phyloP scores from a whole-genome alignment of 345 rosid species.

The Brassica carinata region DNA sequence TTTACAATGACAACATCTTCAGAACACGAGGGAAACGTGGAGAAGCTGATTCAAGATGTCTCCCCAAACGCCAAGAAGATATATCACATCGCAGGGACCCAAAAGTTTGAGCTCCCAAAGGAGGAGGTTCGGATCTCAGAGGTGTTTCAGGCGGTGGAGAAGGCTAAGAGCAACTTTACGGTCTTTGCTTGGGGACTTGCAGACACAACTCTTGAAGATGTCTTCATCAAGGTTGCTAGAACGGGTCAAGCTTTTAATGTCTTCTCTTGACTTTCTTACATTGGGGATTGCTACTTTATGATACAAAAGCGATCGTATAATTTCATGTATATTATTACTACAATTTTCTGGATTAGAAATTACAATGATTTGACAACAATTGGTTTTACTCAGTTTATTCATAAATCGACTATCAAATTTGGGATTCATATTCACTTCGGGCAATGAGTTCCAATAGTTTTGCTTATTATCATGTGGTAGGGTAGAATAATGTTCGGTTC shows the following conservation, averaged over 20 bases:
- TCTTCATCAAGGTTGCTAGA: conserved; percentile 90
- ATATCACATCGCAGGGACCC: conserved; percentile 86
- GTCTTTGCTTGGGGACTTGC: conserved; percentile 96
- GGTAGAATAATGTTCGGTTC: too few species aligned
- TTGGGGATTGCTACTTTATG: background rate
- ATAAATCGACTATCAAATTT: too few species aligned
- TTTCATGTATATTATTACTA: background rate
- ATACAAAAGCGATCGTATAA: background rate
- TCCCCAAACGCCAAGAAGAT: conserved; percentile 71
- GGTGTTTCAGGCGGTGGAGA: conserved; percentile 79
- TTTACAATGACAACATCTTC: conserved; percentile 77
- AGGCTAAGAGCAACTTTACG: conserved; percentile 67
- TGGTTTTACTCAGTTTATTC: too few species aligned
- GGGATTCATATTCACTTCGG: too few species aligned
- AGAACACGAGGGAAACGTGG: conserved; percentile 66
- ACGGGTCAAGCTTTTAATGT: conserved; percentile 52
- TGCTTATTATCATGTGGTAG: too few species aligned
- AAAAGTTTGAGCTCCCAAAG: conserved; percentile 92
- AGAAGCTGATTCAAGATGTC: conserved; percentile 53
- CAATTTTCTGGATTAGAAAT: too few species aligned
- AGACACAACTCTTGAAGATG: conserved; percentile 94
- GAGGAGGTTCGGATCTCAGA: conserved; percentile 68
- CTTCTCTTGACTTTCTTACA: conserved; percentile 45
- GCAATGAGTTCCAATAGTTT: too few species aligned
- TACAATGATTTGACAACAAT: too few species aligned